phyloP scores from a whole-genome alignment of 2,329 filamentous ascomycete genomes.

The Blastomyces gilchristii region DNA sequence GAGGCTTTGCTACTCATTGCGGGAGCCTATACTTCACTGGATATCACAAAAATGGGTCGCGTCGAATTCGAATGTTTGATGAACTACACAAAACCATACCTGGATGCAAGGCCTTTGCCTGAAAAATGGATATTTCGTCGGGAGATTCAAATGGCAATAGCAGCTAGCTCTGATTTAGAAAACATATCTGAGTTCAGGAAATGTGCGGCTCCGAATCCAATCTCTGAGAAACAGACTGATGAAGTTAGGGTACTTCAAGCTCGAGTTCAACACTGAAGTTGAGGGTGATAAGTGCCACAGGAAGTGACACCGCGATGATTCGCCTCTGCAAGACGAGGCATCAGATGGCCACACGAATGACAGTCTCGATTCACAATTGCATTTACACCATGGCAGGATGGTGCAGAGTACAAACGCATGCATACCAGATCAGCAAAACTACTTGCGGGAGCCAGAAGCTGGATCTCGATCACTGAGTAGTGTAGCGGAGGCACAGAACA shows the following conservation, averaged over 20 bases:
- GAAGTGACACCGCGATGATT: too few relatives aligned
- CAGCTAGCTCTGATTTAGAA: neutral
- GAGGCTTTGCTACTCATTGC: neutral
- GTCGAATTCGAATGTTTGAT: constrained; percentile 2
- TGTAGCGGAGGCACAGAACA: too few relatives aligned
- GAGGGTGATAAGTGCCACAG: neutral
- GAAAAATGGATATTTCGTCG: neutral
- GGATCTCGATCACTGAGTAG: too few relatives aligned
- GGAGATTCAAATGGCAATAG: constrained; percentile 1
- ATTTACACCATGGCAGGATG: too few relatives aligned
- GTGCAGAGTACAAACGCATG: too few relatives aligned
- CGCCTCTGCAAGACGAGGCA: too few relatives aligned
- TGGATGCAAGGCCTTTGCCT: neutral
- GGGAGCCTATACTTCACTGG: neutral
- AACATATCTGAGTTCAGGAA: neutral
- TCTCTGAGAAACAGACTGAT: neutral
- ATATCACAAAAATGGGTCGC: neutral
- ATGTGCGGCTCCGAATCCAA: neutral
- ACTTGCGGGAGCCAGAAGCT: too few relatives aligned
- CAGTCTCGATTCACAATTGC: too few relatives aligned
- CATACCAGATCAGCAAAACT: too few relatives aligned
- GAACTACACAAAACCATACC: neutral
- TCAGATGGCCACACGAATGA: too few relatives aligned
- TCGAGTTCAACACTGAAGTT: neutral
- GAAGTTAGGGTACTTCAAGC: neutral